These are phyloP conservation scores for Komagataella ulmi DNA, from an alignment of 805 yeast genomes.

Conservation along the genomic window DNA sequence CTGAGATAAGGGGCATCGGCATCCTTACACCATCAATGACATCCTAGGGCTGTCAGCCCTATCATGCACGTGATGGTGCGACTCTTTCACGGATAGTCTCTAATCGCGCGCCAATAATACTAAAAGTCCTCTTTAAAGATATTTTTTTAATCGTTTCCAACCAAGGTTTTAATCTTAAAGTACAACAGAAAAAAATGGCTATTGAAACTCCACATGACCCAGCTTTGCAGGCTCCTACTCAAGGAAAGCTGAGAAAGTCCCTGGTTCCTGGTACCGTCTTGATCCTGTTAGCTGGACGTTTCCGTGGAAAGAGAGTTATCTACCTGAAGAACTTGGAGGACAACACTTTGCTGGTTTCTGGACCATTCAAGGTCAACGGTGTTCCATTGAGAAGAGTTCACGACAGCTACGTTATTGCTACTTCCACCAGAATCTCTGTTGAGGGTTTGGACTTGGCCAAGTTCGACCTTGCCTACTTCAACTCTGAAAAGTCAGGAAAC, in stretches of 20 bases:
- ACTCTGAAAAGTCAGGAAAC: conserved; percentile 76
- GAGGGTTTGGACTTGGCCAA: conserved; percentile 74
- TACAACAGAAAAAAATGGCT: conserved; percentile 46
- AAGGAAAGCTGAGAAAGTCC: conserved; percentile 87
- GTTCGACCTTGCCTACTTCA: conserved; percentile 90
- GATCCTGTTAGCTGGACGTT: conserved; percentile 96
- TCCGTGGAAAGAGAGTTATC: conserved; percentile 99
- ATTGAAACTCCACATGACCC: neutral
- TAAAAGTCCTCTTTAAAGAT: neutral
- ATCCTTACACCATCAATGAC: neutral
- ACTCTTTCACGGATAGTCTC: conserved; percentile 80
- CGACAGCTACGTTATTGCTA: conserved; percentile 97
- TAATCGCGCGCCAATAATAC: conserved; percentile 32
- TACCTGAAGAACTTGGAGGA: conserved; percentile 94
- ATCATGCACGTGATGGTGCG: neutral
- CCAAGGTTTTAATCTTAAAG: conserved; percentile 72
- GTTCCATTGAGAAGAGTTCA: conserved; percentile 99
- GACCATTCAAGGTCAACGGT: conserved; percentile 99
- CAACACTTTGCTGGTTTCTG: conserved; percentile 93
- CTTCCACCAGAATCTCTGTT: conserved; percentile 84
- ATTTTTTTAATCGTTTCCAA: neutral
- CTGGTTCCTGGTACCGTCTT: conserved; percentile 86
- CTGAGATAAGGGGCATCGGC: neutral
- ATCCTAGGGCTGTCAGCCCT: neutral
- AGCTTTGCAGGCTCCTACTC: conserved; percentile 52